Percentiles rank a stretch among this genome's conserved stretches.
Evolutionary conservation across 192 early-diverging fungal species (phyloP).

Genomic region (Haplosporangium gracile): DNA sequence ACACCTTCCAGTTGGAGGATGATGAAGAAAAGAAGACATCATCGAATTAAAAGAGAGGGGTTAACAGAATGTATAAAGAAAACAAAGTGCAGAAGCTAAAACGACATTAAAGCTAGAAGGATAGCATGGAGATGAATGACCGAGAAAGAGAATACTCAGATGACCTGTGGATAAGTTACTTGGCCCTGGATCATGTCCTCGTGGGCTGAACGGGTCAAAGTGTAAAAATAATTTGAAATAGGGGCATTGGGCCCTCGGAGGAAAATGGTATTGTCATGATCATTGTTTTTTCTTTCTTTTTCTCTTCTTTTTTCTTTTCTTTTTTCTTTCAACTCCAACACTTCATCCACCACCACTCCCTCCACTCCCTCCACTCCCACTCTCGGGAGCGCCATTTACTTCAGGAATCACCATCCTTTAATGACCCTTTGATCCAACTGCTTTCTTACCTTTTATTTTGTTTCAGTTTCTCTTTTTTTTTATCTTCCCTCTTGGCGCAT

Average conservation of each 20-base stretch:
- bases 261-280: neutral
- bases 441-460: neutral
- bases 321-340: neutral
- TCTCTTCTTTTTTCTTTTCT: neutral
- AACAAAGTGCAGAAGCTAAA: neutral
- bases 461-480: neutral
- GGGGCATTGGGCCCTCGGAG: neutral
- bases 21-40: too few relatives aligned
- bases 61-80: neutral
- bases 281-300: neutral
- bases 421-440: conserved; percentile 3
- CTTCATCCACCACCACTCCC: neutral
- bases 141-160: neutral
- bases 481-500: neutral
- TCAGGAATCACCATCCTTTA: neutral
- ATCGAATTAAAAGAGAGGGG: neutral
- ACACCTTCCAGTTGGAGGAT: neutral
- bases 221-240: neutral
- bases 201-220: neutral
- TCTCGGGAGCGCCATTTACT: neutral
- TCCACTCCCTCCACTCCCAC: neutral
- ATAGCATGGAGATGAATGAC: neutral
- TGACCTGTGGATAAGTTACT: neutral
- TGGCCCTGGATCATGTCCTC: conserved; percentile 2
- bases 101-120: neutral